Percentiles rank a stretch among this genome's conserved stretches.
These are phyloP conservation scores for Mucor irregularis DNA, from an alignment of 371 early-diverging fungal genomes.

Conservation along the genomic window DNA sequence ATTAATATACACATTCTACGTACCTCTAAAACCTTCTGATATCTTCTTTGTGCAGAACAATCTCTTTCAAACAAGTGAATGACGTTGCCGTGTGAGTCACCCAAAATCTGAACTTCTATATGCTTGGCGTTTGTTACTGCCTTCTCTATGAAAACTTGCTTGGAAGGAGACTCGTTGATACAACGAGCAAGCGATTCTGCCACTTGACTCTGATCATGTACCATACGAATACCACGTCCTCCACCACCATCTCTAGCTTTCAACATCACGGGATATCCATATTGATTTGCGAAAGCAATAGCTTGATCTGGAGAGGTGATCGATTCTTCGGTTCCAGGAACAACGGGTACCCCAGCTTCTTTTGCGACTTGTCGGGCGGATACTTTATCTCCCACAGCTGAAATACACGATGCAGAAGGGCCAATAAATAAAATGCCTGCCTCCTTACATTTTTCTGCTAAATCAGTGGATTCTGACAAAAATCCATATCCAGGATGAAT, in stretches of 20 bases:
- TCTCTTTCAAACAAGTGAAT: slow-evolving; percentile 86
- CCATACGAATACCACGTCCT: slow-evolving; percentile 88
- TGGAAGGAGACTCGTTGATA: slow-evolving; percentile 40
- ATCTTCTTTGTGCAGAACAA: slow-evolving; percentile 84
- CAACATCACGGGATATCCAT: slow-evolving; percentile 83
- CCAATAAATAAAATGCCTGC: slow-evolving; percentile 74
- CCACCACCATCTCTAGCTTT: slow-evolving; percentile 90
- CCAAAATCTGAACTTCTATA: slow-evolving; percentile 84
- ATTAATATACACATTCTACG: neutral
- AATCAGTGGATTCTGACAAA: slow-evolving; percentile 73
- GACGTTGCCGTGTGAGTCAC: slow-evolving; percentile 71
- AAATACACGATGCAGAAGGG: slow-evolving; percentile 76
- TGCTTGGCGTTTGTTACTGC: slow-evolving; percentile 87
- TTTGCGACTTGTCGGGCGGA: slow-evolving; percentile 39
- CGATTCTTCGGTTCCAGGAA: slow-evolving; percentile 34
- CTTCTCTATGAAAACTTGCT: slow-evolving; percentile 73
- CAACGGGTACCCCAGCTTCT: slow-evolving; percentile 32
- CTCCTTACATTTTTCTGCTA: slow-evolving; percentile 64
- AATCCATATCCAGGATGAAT: slow-evolving; percentile 92
- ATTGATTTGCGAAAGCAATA: slow-evolving; percentile 22
- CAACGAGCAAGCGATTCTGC: slow-evolving; percentile 31
- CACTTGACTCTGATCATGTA: slow-evolving; percentile 26
- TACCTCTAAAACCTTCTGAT: slow-evolving; percentile 86
- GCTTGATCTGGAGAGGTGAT: slow-evolving; percentile 23
- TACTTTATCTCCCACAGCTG: slow-evolving; percentile 92